Conservation (phyloP, 2,329 filamentous ascomycete genomes). For the Neofusicoccum parvum region DNA sequence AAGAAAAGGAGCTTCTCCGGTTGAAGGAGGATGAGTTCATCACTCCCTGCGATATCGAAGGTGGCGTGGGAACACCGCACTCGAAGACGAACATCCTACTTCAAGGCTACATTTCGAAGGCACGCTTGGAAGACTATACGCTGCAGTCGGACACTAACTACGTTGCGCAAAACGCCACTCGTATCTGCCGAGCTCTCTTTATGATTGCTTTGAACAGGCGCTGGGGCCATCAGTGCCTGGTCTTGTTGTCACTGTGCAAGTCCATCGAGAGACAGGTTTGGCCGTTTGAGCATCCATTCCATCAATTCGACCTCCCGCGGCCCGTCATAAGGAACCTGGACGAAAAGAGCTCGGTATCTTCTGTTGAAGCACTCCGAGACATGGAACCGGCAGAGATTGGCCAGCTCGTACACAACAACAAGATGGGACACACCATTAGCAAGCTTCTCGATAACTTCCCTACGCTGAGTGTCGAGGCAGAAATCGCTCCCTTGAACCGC, state of each 20-base stretch:
- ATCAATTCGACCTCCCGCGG: conserved; percentile 89
- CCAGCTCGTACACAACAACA: conserved; percentile 83
- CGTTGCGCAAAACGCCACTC: conserved; percentile 90
- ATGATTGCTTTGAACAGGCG: conserved; percentile 95
- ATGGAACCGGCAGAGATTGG: conserved; percentile 95
- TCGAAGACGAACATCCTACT: conserved; percentile 95
- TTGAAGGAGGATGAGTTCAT: conserved; percentile 65
- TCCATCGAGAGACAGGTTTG: conserved; percentile 96
- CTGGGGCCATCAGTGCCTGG: conserved; percentile 94
- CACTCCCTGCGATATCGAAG: conserved; percentile 77
- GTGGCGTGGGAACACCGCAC: conserved; percentile 67
- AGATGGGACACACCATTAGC: conserved; percentile 79
- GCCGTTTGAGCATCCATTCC: conserved; percentile 91
- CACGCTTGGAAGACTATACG: conserved; percentile 89
- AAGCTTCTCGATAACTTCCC: conserved; percentile 89
- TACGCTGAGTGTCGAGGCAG: conserved; percentile 84
- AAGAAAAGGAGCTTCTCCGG: conserved; percentile 80
- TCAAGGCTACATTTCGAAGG: conserved; percentile 89
- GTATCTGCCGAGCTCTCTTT: conserved; percentile 92
- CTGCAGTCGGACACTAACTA: conserved; percentile 90
- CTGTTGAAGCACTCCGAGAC: conserved; percentile 82
- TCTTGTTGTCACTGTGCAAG: conserved; percentile 88
- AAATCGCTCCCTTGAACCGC: conserved; percentile 92
- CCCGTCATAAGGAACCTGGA: conserved; percentile 84
- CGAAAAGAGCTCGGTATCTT: conserved; percentile 70